Conservation (phyloP, 73 alveolate species). For the Paramecium primaurelia region DNA sequence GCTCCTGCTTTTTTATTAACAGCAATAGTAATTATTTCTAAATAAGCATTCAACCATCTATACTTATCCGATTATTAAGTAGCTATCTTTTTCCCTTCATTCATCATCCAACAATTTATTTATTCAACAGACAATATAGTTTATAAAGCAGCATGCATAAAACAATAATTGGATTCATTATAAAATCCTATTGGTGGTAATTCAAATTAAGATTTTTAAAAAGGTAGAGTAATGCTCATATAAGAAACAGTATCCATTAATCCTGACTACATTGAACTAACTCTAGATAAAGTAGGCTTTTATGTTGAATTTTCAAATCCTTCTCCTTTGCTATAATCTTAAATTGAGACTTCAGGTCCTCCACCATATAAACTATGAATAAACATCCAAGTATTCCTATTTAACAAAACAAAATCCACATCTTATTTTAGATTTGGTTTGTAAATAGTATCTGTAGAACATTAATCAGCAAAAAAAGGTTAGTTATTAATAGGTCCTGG, state of each 20-base stretch:
- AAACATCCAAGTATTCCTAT: slow-evolving; percentile 28
- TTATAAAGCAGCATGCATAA: slow-evolving; percentile 36
- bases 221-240: background rate
- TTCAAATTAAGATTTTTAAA: background rate
- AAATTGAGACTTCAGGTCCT: slow-evolving; percentile 30
- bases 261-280: slow-evolving; percentile 4
- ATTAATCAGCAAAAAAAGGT: background rate
- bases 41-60: background rate
- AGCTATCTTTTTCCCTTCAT: background rate
- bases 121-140: background rate
- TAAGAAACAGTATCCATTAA: background rate
- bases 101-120: slow-evolving; percentile 31
- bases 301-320: background rate
- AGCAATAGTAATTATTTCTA: background rate
- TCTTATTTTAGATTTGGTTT: slow-evolving; percentile 11
- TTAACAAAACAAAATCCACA: background rate
- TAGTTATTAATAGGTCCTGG: slow-evolving; percentile 38
- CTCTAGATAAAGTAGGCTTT: slow-evolving; percentile 18
- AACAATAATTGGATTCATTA: slow-evolving; percentile 23
- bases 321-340: background rate
- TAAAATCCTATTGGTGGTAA: slow-evolving; percentile 28
- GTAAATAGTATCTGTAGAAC: background rate
- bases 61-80: background rate
- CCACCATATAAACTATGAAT: slow-evolving; percentile 23
- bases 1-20: slow-evolving; percentile 28